Conservation (phyloP, 2,329 filamentous ascomycete species). For the Orbilia oligospora region DNA sequence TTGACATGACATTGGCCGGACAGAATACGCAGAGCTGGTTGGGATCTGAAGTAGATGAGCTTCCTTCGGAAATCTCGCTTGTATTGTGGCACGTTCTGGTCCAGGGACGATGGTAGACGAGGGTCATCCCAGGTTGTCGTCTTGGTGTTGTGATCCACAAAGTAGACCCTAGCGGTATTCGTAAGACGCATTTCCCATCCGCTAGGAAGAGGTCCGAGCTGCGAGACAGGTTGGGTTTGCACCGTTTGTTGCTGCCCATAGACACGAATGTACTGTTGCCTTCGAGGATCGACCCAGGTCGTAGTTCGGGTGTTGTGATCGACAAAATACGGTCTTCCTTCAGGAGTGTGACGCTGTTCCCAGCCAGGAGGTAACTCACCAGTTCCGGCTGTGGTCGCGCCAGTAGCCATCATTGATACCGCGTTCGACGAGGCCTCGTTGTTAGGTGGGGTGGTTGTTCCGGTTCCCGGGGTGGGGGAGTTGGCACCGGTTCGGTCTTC, state of each 20-base stretch:
- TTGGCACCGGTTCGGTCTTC: conserved; percentile 95
- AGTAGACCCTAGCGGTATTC: conserved; percentile 97
- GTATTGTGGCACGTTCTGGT: conserved; percentile 99
- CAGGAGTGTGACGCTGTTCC: conserved; percentile 96
- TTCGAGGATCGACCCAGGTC: conserved; percentile 96
- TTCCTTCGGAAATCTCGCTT: conserved; percentile 99
- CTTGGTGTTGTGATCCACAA: conserved; percentile 99
- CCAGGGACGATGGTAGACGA: conserved; percentile 90
- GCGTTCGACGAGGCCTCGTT: conserved; percentile 71
- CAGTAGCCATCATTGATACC: conserved; percentile 92
- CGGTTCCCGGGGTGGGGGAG: conserved; percentile 79
- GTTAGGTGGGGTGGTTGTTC: conserved; percentile 65
- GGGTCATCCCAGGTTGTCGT: conserved; percentile 99
- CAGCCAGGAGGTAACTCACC: conserved; percentile 95
- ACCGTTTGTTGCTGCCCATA: conserved; percentile 93
- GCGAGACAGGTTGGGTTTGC: conserved; percentile 96
- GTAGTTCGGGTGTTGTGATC: conserved; percentile 98
- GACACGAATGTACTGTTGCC: conserved; percentile 98
- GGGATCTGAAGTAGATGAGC: conserved; percentile 98
- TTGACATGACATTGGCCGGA: conserved; percentile 99
- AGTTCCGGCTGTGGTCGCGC: conserved; percentile 91
- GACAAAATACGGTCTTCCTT: conserved; percentile 95
- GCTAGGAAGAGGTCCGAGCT: conserved; percentile 92
- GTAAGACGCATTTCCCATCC: conserved; percentile 99
- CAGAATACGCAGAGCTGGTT: conserved; percentile 93